Percentiles rank a stretch among this genome's conserved stretches.
phyloP scores from a whole-genome alignment of 345 rosid genomes.

The Psidium guajava region DNA sequence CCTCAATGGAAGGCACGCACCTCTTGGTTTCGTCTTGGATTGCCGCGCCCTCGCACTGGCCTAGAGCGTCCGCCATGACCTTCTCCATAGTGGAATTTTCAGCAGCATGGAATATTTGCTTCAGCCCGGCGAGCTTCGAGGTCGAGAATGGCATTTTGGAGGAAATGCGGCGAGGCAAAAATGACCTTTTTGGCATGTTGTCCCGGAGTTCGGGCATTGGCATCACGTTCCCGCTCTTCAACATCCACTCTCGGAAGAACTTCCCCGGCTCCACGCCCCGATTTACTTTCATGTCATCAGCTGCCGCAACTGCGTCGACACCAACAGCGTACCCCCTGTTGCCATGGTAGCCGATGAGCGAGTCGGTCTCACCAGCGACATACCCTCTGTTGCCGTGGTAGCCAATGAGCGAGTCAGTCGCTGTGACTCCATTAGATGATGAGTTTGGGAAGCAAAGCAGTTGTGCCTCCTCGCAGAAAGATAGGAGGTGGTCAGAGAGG shows the following conservation, averaged over 20 bases:
- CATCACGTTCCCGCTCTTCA: constrained; percentile 50
- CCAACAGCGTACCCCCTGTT: too few species aligned
- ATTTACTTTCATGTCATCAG: constrained; percentile 30
- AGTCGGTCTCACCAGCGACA: too few species aligned
- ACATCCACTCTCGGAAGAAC: constrained; percentile 57
- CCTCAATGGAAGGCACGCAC: constrained; percentile 80
- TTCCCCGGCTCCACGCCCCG: constrained; percentile 65
- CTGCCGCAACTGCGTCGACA: too few species aligned
- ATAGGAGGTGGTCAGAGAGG: background rate
- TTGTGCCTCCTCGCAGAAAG: background rate
- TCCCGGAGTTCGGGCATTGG: constrained; percentile 78
- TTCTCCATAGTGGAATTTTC: constrained; percentile 53
- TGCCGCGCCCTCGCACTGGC: constrained; percentile 44
- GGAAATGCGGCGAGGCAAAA: constrained; percentile 56
- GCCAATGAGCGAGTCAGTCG: constrained; percentile 3
- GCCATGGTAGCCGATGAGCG: too few species aligned
- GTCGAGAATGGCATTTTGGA: constrained; percentile 54
- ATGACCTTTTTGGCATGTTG: constrained; percentile 76
- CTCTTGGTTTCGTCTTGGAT: constrained; percentile 66
- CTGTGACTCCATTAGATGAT: constrained; percentile 7
- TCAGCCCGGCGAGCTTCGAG: constrained; percentile 14
- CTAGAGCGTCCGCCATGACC: constrained; percentile 33
- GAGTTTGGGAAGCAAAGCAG: background rate
- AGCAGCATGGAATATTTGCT: constrained; percentile 31
- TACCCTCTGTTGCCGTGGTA: background rate